Evolutionary conservation across 139 green algal species (phyloP), one percentile per base, ranked within the genome.

Genomic region (Haematococcus lacustris): DNA sequence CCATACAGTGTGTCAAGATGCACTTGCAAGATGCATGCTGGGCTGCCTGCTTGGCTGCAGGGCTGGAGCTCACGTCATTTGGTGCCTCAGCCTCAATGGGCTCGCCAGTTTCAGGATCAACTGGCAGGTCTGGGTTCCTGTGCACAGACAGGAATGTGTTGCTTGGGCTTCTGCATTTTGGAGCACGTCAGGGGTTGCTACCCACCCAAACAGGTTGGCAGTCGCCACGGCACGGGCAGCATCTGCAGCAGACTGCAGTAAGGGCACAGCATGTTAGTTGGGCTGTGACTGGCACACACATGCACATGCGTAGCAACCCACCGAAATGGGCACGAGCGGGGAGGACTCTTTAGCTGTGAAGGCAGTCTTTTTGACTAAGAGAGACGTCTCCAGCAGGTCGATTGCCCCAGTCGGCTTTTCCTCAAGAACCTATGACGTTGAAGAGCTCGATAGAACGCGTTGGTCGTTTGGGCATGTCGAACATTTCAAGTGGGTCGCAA

Each of bases 31-130:
- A n/a, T n/a, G n/a, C n/a, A n/a, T n/a, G n/a, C n/a, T n/a, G n/a
- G n/a, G n/a, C n/a, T n/a, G n/a, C n/a, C n/a, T n/a, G n/a, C n/a
- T n/a, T n/a, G n/a, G n/a, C n/a, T n/a, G n/a, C n/a, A n/a, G n/a
- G n/a, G n/a, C n/a, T n/a, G n/a, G n/a, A n/a, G n/a, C 71, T 80
- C 38, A 88, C 87, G 67, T 92, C 87, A 65, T 92, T 90, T 7
- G 85, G 78, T 3, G 79, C 47, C 17, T 90, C 84, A 21, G 80
- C 74, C 1, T 86, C 77, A 25, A 86, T 73, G 2, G 87, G 79
- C 77, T 93, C 90, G 9, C 88, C 90, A 38, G 88, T 93, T 33
- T 90, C 87, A n/a, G 85, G 81, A 60, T 95, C 80, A 57, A 93
- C 91, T n/a, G 79, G 77, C 1, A 87, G 76, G 65, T 92, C 85